Evolutionary conservation across 208 protist species (phyloP), one percentile per base, ranked within the genome.

Genomic region (Trypanosomatidae sp.): DNA sequence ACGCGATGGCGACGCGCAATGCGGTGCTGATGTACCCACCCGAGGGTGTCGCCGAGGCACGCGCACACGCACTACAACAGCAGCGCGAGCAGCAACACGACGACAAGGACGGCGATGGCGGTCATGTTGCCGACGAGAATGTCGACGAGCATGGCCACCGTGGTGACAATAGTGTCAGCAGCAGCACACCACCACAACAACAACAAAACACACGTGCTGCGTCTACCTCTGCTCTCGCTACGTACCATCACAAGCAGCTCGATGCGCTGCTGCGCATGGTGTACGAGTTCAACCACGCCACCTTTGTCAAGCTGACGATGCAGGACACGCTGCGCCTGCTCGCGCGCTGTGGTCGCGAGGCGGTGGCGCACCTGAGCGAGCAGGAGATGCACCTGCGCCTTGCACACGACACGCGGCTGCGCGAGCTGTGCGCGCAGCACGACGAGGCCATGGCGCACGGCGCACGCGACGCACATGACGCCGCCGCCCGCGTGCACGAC

Each of bases 241-340:
- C 48, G 2, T 69, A 82, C 47, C 78, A 92, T 50, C 83, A 85
- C 59, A 44, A 62, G 32, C 83, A 88, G 57, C 63, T 92, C 10
- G 79, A 88, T 49, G 51, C 53, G 22, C 69, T 81, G 32, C 39
- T 92, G 21, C 66, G 65, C 3, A 26, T 87, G n/a, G 54, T 85
- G 27, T 92, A 92, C 61, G 83, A 92, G 55, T 92, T 88, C 41
- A 88, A 88, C 41, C 83, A 92, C 56, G 41, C 69, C 20, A 86
- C 69, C 1, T 87, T 92, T 53, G 68, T 83, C 44, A 88, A 87
- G 35, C 54, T 92, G 24, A 74, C 78, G 20, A 75, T 92, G 55
- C 56, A 65, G 22, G 78, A 92, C 58, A 88, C 79, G 20, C 42
- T 92, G 24, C 64, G 71, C 56, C 55, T 88, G 51, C 60, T 92